Base-by-base conservation (phyloP, 139 green algal species). In the Limnomonas spitsbergensis region DNA sequence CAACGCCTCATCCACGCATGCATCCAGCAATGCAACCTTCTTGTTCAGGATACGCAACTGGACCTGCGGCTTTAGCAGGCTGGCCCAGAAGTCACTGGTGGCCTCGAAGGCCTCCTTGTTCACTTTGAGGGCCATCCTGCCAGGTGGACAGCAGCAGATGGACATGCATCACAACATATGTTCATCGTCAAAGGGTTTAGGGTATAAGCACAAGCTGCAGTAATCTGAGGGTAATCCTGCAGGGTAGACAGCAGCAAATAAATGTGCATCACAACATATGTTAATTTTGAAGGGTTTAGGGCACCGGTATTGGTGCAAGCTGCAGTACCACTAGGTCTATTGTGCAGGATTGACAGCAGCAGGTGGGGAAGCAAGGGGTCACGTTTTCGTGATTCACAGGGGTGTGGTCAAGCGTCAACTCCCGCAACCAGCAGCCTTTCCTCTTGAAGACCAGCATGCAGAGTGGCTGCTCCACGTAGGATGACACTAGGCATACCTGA, bases 71-170 rank as follows among this genome's bases (percentile, higher is more conserved):
- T 82, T 76, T 29, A 80, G 54, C 35, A 85, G 81, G 24, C 53
- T 39, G 61, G 78, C 40, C 81, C 81, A 85, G 71, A 85, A 85
- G 66, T 53, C 69, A 20, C 70, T 40, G 31, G 68, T 82, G 32
- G 81, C 76, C 34, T 76, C 32, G 7, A 85, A 70, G 1, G 76
- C 61, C 2, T 80, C 35, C 32, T 53, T 42, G 66, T 85, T 76
- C 29, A 80, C 75, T 3, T 76, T 76, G 54, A 80, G 68, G 4
- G 78, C 79, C 40, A 77, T 7, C 42, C 79, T 79, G 78, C 67
- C 3, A 74, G 35, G 27, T n/a, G n/a, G n/a, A n/a, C 20, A 20
- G 9, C 47, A 56, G 9, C 47, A 56, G 9, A 20, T n/a, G n/a
- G n/a, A n/a, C n/a, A n/a, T n/a, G n/a, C n/a, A n/a, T n/a, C n/a